phyloP scores from a whole-genome alignment of 1,139 yeast genomes.

The Sugiyamaella castrensis region DNA sequence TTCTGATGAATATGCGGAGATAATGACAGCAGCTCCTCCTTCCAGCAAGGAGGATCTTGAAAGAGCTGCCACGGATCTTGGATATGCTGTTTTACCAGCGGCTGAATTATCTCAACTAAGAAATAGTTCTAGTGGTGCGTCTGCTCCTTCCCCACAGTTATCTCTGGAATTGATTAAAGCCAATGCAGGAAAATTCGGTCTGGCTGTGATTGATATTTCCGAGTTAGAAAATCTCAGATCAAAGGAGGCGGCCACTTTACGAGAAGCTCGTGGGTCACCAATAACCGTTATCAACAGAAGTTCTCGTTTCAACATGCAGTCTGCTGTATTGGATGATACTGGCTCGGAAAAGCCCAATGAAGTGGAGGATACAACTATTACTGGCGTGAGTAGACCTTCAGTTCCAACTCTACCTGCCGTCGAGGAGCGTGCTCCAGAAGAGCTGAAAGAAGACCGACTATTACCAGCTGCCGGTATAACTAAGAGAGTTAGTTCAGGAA shows the following conservation, averaged over 20 bases:
- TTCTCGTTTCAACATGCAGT: constrained; percentile 20
- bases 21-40: not conserved
- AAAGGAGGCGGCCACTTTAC: constrained; percentile 20
- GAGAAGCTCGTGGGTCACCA: constrained; percentile 27
- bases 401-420: constrained; percentile 19
- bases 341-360: constrained; percentile 18
- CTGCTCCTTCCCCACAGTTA: not conserved
- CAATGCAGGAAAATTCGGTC: constrained; percentile 37
- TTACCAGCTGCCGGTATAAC: constrained; percentile 11
- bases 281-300: constrained; percentile 22
- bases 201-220: constrained; percentile 38
- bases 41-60: not conserved
- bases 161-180: constrained; percentile 13
- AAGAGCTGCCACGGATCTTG: constrained; percentile 9
- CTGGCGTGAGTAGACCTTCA: constrained; percentile 16
- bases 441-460: not conserved
- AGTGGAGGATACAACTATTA: constrained; percentile 4
- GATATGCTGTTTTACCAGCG: constrained; percentile 17
- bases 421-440: constrained; percentile 5
- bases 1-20: constrained; percentile 13
- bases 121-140: constrained; percentile 25
- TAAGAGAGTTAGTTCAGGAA: constrained; percentile 6
- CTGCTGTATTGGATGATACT: constrained; percentile 25
- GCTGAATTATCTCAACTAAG: constrained; percentile 19
- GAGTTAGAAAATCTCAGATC: constrained; percentile 31